Evolutionary conservation across 106 monocot genomes (phyloP).

Genomic region (Acanthochlamys bracteata): DNA sequence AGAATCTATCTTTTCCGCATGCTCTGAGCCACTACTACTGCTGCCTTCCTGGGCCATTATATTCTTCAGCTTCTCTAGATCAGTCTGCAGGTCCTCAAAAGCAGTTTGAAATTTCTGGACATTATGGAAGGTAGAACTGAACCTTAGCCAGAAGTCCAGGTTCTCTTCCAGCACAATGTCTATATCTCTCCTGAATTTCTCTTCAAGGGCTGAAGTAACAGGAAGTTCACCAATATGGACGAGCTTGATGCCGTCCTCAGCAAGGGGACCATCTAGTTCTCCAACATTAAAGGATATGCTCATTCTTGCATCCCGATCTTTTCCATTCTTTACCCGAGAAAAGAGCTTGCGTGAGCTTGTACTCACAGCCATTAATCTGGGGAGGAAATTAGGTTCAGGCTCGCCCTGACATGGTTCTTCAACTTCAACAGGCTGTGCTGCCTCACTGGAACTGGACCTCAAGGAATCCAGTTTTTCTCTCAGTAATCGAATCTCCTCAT

Average conservation of each 20-base stretch:
- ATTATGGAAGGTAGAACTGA: conserved; percentile 80
- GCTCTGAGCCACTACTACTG: conserved; percentile 2
- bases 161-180: conserved; percentile 76
- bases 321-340: not conserved
- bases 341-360: not conserved
- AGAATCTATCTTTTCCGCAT: conserved; percentile 14
- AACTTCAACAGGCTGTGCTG: not conserved
- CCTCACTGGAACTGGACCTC: conserved; percentile 15
- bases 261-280: not conserved
- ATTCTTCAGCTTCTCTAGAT: conserved; percentile 29
- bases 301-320: not conserved
- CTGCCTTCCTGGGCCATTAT: conserved; percentile 12
- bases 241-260: conserved; percentile 4
- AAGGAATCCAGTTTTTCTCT: conserved; percentile 33
- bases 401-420: not conserved
- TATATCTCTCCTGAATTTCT: conserved; percentile 73
- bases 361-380: conserved; percentile 2
- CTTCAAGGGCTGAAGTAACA: conserved; percentile 32
- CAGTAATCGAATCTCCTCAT: conserved; percentile 57
- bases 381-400: not conserved
- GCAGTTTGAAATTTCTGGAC: conserved; percentile 50
- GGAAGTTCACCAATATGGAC: conserved; percentile 9
- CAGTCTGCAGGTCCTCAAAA: conserved; percentile 35
- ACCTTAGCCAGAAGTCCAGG: conserved; percentile 86
- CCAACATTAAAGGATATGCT: not conserved